These are phyloP conservation scores for Penicillium brasilianum DNA, from an alignment of 2,329 filamentous ascomycete species.

Conservation along the genomic window DNA sequence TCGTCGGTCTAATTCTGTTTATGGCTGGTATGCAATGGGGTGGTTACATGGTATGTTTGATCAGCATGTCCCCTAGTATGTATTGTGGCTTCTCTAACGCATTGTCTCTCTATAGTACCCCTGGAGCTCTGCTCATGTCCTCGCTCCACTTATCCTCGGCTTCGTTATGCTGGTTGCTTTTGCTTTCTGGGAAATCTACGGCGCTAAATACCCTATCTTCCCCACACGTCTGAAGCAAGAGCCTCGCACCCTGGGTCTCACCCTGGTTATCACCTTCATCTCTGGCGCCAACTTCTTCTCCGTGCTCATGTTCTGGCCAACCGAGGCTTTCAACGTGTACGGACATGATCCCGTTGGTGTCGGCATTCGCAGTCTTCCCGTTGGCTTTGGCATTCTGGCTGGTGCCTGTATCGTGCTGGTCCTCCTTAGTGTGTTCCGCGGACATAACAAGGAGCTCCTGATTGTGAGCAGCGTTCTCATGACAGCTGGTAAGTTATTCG, in stretches of 20 bases:
- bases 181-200: conserved; percentile 54
- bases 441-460: conserved; percentile 65
- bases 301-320: conserved; percentile 65
- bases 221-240: conserved; percentile 53
- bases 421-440: conserved; percentile 62
- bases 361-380: conserved; percentile 68
- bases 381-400: conserved; percentile 66
- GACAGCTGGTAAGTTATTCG: conserved; percentile 59
- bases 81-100: conserved; percentile 10
- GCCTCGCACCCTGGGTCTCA: conserved; percentile 57
- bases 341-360: conserved; percentile 67
- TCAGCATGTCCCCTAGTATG: background rate
- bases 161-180: conserved; percentile 51
- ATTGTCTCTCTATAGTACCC: conserved; percentile 42
- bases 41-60: conserved; percentile 48
- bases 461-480: conserved; percentile 65
- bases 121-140: conserved; percentile 53
- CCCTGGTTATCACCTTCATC: conserved; percentile 63
- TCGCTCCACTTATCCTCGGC: conserved; percentile 54
- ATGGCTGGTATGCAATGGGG: conserved; percentile 59
- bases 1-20: conserved; percentile 55
- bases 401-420: conserved; percentile 65
- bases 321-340: conserved; percentile 68
- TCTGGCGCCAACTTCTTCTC: conserved; percentile 65
- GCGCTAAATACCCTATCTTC: conserved; percentile 54